Evolutionary conservation across 2,329 filamentous ascomycete species (phyloP), one percentile per base, ranked within the genome.

Genomic region (Talaromyces piceae): DNA sequence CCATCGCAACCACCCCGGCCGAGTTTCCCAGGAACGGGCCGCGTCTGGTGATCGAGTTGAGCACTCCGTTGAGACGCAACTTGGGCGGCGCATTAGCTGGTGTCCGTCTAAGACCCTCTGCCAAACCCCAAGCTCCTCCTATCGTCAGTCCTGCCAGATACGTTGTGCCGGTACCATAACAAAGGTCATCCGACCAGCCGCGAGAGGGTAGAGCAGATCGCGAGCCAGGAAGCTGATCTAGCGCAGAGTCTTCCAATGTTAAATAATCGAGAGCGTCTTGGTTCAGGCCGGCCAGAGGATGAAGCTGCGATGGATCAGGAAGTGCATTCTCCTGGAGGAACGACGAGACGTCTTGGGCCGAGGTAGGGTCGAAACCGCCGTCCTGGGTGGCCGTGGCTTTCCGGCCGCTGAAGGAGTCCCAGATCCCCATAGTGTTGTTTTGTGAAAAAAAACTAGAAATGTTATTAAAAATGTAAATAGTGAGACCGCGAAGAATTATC

Each of bases 111-210:
- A 97, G 73, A 9, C 93, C 93, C 72, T 98, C 93, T 58, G 87
- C 85, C 60, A 98, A 71, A 56, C 93, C 93, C 91, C 91, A 97
- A 52, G 82, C 84, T 59, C 93, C 93, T 69, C 93, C 93, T 59
- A 94, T 67, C 37, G 86, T 80, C 62, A 98, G 76, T 5, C 87
- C 93, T n/a, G 87, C 77, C 54, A 98, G 77, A 68, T 98, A 98
- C 66, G 90, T 95, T 56, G 91, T 84, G 62, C 93, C 93, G 20
- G 93, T 94, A 65, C 94, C 93, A 70, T 98, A 98, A 74, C 93
- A 97, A 54, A 98, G 82, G 70, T 98, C 93, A 67, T 98, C 93
- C 55, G 91, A 95, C 83, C 95, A 98, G 67, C 93, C 93, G 69
- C 93, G 86, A 51, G 91, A 96, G 41, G 94, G 93, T 50, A 98